Evolutionary conservation across 768 basidiomycete genomes (phyloP).

Genomic region (Hypsizygus marmoreus): DNA sequence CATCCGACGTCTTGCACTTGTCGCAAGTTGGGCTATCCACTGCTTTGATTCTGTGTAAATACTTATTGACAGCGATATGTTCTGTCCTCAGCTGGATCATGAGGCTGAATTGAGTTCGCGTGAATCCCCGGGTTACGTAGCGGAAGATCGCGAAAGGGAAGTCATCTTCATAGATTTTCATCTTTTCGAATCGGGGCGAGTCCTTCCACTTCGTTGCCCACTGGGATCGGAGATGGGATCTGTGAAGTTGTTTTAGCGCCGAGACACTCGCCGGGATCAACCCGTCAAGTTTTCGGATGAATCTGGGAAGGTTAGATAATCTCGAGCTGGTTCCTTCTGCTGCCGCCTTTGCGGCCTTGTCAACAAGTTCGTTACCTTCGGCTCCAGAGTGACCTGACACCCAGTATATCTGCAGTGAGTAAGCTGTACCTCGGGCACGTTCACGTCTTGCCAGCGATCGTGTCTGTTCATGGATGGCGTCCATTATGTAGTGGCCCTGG

Average conservation of each 20-base stretch:
- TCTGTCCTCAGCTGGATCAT: background rate
- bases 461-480: constrained; percentile 1
- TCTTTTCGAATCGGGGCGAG: background rate
- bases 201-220: background rate
- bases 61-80: background rate
- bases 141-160: background rate
- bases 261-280: background rate
- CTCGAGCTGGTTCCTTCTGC: background rate
- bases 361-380: constrained; percentile 11
- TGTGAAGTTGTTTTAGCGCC: constrained; percentile 1
- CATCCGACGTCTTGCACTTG: no score
- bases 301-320: background rate
- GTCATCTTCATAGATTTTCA: background rate
- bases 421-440: background rate
- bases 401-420: constrained; percentile 7
- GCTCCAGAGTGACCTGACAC: constrained; percentile 14
- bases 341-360: constrained; percentile 17
- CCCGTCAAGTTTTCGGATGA: background rate
- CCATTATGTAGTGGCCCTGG: constrained; percentile 5
- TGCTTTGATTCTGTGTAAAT: background rate
- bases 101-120: background rate
- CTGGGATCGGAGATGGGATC: background rate
- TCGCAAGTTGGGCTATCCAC: no score
- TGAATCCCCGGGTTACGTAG: background rate
- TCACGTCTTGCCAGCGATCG: background rate